Evolutionary conservation across 1,284 basidiomycete genomes (phyloP).

Genomic region (Puccinia hordei): DNA sequence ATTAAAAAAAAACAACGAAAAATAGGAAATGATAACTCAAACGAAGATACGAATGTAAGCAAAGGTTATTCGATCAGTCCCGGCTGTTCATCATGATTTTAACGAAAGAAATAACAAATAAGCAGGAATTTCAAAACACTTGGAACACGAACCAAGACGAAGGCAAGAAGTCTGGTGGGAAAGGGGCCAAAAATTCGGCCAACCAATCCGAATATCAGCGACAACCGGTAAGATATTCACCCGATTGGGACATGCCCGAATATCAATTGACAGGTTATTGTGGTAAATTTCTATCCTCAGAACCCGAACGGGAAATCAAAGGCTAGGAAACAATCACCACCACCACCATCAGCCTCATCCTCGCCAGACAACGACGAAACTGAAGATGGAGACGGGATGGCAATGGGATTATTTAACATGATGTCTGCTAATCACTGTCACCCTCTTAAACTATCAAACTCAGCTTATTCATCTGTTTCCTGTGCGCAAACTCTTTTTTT

Average conservation of each 20-base stretch:
- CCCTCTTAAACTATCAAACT: background rate
- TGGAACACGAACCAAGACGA: background rate
- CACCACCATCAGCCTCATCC: background rate
- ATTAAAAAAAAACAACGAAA: background rate
- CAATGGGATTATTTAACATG: background rate
- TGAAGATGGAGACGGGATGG: background rate
- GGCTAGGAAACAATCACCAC: background rate
- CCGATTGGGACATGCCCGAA: background rate
- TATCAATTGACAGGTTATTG: background rate
- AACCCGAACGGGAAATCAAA: background rate
- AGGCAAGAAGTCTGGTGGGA: slow-evolving; percentile 6
- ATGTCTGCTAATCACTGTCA: slow-evolving; percentile 8
- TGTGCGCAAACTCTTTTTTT: background rate
- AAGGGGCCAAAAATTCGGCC: background rate
- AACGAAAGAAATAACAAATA: too few species aligned
- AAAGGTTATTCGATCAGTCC: background rate
- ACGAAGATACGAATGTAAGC: slow-evolving; percentile 1
- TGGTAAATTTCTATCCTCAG: background rate
- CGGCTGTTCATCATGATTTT: background rate
- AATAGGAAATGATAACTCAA: background rate
- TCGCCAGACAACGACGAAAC: background rate
- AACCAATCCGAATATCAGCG: slow-evolving; percentile 1
- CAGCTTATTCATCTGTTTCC: background rate
- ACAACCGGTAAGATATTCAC: background rate
- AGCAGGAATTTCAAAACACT: background rate